These are phyloP conservation scores for Martiniozyma abietophila DNA, from an alignment of 805 yeast genomes.

Conservation along the genomic window DNA sequence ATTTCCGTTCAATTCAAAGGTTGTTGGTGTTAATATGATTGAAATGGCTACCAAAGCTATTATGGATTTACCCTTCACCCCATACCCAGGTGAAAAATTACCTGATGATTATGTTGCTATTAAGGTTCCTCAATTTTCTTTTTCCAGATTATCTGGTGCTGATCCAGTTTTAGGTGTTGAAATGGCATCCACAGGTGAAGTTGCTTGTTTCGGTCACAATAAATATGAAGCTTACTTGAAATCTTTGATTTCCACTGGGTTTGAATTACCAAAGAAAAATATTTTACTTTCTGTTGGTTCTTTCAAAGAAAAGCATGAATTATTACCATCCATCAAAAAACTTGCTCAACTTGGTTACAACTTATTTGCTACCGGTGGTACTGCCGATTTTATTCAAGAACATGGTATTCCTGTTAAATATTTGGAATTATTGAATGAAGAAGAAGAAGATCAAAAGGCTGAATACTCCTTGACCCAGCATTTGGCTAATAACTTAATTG, in stretches of 20 bases:
- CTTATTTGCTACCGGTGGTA: slow-evolving; percentile 96
- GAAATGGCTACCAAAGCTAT: slow-evolving; percentile 97
- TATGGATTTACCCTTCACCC: slow-evolving; percentile 75
- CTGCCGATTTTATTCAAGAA: slow-evolving; percentile 96
- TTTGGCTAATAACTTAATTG: slow-evolving; percentile 93
- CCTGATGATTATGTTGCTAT: slow-evolving; percentile 94
- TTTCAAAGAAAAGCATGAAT: slow-evolving; percentile 89
- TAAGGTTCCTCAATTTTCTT: slow-evolving; percentile 95
- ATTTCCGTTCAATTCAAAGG: slow-evolving; percentile 98
- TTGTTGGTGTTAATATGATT: slow-evolving; percentile 89
- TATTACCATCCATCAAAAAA: slow-evolving; percentile 78
- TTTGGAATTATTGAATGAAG: slow-evolving; percentile 74
- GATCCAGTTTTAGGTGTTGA: slow-evolving; percentile 97
- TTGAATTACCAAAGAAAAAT: slow-evolving; percentile 90
- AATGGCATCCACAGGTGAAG: slow-evolving; percentile 99
- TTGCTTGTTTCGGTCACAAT: slow-evolving; percentile 92
- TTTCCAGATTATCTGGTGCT: slow-evolving; percentile 94
- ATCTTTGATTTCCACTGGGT: slow-evolving; percentile 90
- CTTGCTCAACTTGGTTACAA: slow-evolving; percentile 78
- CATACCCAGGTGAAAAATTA: slow-evolving; percentile 82
- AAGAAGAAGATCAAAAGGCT: slow-evolving; percentile 64
- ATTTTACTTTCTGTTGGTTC: slow-evolving; percentile 92
- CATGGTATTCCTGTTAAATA: slow-evolving; percentile 92
- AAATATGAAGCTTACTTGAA: slow-evolving; percentile 96
- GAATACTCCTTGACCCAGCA: slow-evolving; percentile 96